Base-by-base conservation (phyloP, 345 rosid genomes). In the Rhodamnia rubescens region DNA sequence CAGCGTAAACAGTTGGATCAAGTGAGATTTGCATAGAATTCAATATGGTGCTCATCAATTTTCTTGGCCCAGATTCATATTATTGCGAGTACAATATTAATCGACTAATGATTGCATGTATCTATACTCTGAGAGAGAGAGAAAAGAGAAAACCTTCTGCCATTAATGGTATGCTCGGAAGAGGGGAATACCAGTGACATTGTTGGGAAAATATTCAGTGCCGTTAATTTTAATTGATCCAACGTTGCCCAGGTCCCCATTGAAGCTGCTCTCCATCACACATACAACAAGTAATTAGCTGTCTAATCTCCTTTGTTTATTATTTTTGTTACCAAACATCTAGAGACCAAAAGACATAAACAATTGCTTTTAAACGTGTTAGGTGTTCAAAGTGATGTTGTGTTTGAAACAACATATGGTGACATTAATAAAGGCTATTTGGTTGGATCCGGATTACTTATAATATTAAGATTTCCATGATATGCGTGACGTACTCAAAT, bases 131-230 rank as follows among this genome's bases (percentile, higher is more conserved):
- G 36, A 12, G 74, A 29, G 9, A 61, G 74, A 61, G 74, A 61
- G n/a, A 9, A 54, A 24, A 15, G 74, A 61, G 74, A 61, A 40
- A 36, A 82, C 96, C 95, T 95, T 78, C 89, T 90, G 86, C 95
- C 95, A 80, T 95, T 90, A 87, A 96, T 85, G 61, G 94, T 89
- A 32, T 95, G 98, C 90, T 95, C 97, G 15, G 98, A 95, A 84
- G n/a, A n/a, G 97, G 97, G 7, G 97, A 88, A 87, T 95, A 95
- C 98, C 99, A 96, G 82, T 96, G 99, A 83, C 87, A 74, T 87
- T 94, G 97, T 57, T 88, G 90, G 61, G 98, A 57, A 88, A 58
- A 87, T 89, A 96, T 40, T 85, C 86, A 3, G 89, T 91, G 44
- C 90, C 91, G 87, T 93, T 92, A 6, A 94, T 86, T 85, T 58